These are phyloP conservation scores for Saccharomyces hybrid DNA, from an alignment of 1,139 yeast species.

Conservation along the genomic window DNA sequence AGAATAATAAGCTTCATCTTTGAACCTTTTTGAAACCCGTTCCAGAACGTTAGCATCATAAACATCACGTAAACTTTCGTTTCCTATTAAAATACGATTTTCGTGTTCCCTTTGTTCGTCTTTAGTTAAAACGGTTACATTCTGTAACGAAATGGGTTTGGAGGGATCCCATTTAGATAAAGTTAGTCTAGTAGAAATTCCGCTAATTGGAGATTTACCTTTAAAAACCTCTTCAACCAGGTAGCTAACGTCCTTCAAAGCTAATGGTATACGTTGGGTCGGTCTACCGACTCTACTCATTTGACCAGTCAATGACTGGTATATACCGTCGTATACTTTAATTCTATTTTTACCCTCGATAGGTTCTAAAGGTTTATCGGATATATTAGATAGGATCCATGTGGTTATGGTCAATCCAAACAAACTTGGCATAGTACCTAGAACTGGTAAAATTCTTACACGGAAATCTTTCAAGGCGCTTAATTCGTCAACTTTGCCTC, in stretches of 20 bases:
- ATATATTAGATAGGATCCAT: constrained; percentile 63
- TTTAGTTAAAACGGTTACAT: constrained; percentile 78
- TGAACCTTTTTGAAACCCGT: constrained; percentile 53
- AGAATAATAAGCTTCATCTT: constrained; percentile 65
- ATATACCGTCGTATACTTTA: constrained; percentile 72
- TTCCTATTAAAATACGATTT: constrained; percentile 58
- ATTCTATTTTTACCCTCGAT: constrained; percentile 82
- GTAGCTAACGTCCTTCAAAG: constrained; percentile 67
- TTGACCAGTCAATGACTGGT: constrained; percentile 82
- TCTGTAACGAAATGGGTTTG: constrained; percentile 49
- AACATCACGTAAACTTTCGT: constrained; percentile 51
- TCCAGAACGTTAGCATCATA: constrained; percentile 55
- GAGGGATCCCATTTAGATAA: constrained; percentile 77
- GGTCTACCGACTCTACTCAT: constrained; percentile 63
- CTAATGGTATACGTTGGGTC: constrained; percentile 66
- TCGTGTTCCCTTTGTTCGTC: constrained; percentile 83
- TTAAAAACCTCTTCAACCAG: constrained; percentile 84
- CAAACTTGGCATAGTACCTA: constrained; percentile 95
- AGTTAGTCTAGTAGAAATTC: constrained; percentile 69
- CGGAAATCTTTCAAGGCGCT: constrained; percentile 84
- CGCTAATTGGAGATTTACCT: constrained; percentile 84
- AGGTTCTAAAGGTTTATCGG: constrained; percentile 84
- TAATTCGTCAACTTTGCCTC: constrained; percentile 80
- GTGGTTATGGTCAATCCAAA: constrained; percentile 89
- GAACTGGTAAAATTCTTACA: constrained; percentile 85